Evolutionary conservation across 176 grass and related monocot genomes (phyloP), one percentile per base, ranked within the genome.

Genomic region (Rhynchospora tenuis): DNA sequence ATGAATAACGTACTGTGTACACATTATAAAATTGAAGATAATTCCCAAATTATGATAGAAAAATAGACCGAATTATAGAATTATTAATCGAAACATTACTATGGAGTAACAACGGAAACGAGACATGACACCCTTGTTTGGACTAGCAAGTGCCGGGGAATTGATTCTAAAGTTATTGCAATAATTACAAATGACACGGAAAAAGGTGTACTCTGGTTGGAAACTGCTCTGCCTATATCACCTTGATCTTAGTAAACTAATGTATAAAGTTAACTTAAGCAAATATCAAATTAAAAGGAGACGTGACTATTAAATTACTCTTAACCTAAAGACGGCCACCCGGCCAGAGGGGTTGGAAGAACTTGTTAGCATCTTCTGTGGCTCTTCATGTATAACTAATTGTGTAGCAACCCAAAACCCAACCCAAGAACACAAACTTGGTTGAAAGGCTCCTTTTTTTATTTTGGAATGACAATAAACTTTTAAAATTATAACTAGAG

Each of bases 191-290:
- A 9, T 81, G 28, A 29, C 19, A 61, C 33, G 7, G 6, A 17
- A 62, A 23, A 63, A 81, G 42, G 59, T 61, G 54, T 57, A 63
- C 59, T 5, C 59, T 5, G 48, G 48, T 55, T 14, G 23, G 47
- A 59, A 66, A 50, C 20, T 16, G 17, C 65, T n/a, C 56, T 50
- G 60, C 47, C 19, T 60, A 42, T 81, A 13, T 81, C 78, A 63
- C 27, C 78, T 64, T 23, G 78, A 81, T 44, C n/a, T 38, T 81
- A 63, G 78, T 81, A 81, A 81, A 81, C 56, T 64, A 81, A 80
- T 45, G 33, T 14, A n/a, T 63, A 11, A 63, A 63, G 78, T 63
- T 59, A 46, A 47, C 29, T 63, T 64, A 14, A 42, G 33, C 57
- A 46, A 38, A 62, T 74, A 81, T 62, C 44, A 81, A 50, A 65